Evolutionary conservation across 495 filamentous ascomycete species (phyloP).

Genomic region (Tirmania nivea): DNA sequence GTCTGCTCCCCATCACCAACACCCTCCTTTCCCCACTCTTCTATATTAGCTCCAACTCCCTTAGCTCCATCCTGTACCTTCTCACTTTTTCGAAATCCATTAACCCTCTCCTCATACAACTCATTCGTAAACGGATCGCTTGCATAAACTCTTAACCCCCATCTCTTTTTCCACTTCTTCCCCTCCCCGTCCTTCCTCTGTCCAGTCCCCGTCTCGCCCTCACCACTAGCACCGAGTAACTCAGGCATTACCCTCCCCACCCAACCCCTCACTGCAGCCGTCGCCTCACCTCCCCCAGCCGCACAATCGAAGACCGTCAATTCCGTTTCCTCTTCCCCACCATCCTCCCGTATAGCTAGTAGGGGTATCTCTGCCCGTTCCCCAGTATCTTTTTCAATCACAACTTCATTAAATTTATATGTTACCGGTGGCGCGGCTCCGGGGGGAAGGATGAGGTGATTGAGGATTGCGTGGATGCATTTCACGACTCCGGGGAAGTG

Average conservation of each 20-base stretch:
- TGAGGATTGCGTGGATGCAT: slow-evolving; percentile 12
- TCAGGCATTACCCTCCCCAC: neutral
- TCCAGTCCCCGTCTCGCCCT: no score
- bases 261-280: slow-evolving; percentile 6
- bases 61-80: slow-evolving; percentile 5
- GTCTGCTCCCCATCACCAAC: slow-evolving; percentile 2
- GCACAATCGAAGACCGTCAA: slow-evolving; percentile 10
- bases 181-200: no score
- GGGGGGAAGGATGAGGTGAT: neutral
- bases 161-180: neutral
- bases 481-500: slow-evolving; percentile 13
- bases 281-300: slow-evolving; percentile 12
- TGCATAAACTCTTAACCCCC: slow-evolving; percentile 2
- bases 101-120: slow-evolving; percentile 7
- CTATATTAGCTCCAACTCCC: slow-evolving; percentile 4
- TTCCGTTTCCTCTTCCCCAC: neutral
- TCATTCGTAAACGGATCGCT: slow-evolving; percentile 11
- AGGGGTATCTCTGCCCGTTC: no score
- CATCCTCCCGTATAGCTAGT: neutral
- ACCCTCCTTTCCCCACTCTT: neutral
- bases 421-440: neutral
- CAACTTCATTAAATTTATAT: slow-evolving; percentile 1
- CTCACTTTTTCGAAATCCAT: slow-evolving; percentile 9
- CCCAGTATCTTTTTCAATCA: neutral
- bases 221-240: neutral